Evolutionary conservation across 495 filamentous ascomycete genomes (phyloP).

Genomic region (Evernia prunastri): DNA sequence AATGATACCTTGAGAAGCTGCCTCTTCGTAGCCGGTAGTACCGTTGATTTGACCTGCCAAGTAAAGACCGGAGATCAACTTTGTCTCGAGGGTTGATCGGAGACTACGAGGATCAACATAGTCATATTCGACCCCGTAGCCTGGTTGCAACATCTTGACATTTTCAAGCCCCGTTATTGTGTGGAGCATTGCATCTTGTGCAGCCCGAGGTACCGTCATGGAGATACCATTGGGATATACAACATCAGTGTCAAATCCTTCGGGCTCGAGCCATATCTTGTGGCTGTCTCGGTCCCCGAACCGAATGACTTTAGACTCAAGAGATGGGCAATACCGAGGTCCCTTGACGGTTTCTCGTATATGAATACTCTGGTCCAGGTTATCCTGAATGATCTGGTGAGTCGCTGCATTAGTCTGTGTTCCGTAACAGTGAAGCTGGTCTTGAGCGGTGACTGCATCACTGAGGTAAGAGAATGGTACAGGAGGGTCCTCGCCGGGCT

Average conservation of each 20-base stretch:
- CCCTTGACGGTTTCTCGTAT: conserved; percentile 94
- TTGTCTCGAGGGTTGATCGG: conserved; percentile 84
- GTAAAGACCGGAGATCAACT: conserved; percentile 81
- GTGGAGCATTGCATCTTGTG: conserved; percentile 74
- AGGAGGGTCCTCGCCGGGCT: conserved; percentile 78
- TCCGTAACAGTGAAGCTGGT: conserved; percentile 75
- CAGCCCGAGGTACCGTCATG: conserved; percentile 87
- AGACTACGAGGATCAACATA: conserved; percentile 92
- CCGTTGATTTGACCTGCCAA: conserved; percentile 97
- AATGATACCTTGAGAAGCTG: conserved; percentile 85
- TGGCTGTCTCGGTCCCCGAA: conserved; percentile 74
- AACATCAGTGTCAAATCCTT: conserved; percentile 84
- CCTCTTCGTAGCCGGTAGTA: conserved; percentile 97
- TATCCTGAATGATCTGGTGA: conserved; percentile 78
- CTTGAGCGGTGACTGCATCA: conserved; percentile 60
- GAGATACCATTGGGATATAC: conserved; percentile 96
- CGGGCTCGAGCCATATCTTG: conserved; percentile 93
- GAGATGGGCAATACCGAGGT: conserved; percentile 88
- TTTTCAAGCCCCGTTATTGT: conserved; percentile 84
- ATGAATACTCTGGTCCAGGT: conserved; percentile 88
- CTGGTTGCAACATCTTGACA: conserved; percentile 87
- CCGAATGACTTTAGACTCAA: conserved; percentile 90
- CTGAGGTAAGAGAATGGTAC: conserved; percentile 90
- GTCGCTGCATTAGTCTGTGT: conserved; percentile 78
- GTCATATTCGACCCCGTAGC: conserved; percentile 98